Evolutionary conservation across 352 stramenopile species (phyloP).

Genomic region (Phytophthora ohioensis): DNA sequence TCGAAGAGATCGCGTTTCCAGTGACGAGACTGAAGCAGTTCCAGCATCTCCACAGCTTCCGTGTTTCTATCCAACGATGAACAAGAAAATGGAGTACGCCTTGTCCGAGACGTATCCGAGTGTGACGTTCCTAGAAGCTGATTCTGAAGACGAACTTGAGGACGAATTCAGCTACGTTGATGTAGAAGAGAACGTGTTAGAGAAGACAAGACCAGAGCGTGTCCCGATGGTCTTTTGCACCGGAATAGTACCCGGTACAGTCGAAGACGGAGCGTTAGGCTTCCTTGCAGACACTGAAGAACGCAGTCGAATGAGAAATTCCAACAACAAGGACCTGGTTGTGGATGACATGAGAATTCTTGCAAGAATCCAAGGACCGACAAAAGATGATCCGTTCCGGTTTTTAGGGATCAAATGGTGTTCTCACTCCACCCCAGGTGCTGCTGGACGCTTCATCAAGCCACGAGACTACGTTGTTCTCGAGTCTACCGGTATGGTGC

Average conservation of each 20-base stretch:
- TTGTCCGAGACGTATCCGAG: conserved; percentile 30
- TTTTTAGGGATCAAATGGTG: conserved; percentile 64
- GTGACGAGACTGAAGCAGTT: conserved; percentile 36
- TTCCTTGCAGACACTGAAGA: conserved; percentile 46
- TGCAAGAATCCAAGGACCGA: conserved; percentile 44
- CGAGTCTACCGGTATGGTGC: conserved; percentile 55
- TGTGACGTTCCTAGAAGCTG: conserved; percentile 22
- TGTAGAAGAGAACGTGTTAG: conserved; percentile 37
- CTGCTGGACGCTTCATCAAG: conserved; percentile 42
- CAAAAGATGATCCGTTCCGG: conserved; percentile 49
- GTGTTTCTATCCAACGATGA: conserved; percentile 20
- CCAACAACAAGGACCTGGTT: conserved; percentile 29
- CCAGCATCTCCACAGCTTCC: conserved; percentile 34
- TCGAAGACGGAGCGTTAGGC: conserved; percentile 52
- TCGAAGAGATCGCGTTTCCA: conserved; percentile 21
- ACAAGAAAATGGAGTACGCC: conserved; percentile 21
- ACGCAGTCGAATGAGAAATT: conserved; percentile 34
- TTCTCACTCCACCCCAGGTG: conserved; percentile 15
- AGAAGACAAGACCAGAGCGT: conserved; percentile 31
- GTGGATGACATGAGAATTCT: conserved; percentile 44
- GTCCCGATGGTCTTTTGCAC: conserved; percentile 41
- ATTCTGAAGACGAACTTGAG: conserved; percentile 19
- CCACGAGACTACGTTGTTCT: conserved; percentile 59
- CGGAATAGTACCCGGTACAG: conserved; percentile 39
- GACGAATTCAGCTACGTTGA: conserved; percentile 27